Conservation (phyloP, 1,284 basidiomycete species). For the Rhodotorula sp. region DNA sequence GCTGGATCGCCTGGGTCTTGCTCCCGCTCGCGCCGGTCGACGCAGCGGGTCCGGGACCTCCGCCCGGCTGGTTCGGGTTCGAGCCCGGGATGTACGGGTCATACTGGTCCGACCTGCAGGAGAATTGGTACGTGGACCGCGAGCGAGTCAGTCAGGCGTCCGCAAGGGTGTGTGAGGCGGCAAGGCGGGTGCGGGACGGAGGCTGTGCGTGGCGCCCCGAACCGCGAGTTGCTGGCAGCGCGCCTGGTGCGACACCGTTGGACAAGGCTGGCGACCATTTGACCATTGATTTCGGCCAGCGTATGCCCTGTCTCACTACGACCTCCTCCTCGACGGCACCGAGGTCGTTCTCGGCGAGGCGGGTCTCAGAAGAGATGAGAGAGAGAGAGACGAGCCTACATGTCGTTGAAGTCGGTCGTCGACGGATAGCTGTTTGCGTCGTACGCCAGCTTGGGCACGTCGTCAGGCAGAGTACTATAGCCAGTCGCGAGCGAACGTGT, state of each 20-base stretch:
- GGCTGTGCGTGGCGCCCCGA: background rate
- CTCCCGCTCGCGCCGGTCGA: constrained; percentile 20
- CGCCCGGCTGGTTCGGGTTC: constrained; percentile 21
- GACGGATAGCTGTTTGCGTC: constrained; percentile 1
- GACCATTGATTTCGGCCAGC: too few species aligned
- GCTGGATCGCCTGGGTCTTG: constrained; percentile 86
- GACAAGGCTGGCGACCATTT: too few species aligned
- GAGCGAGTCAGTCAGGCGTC: background rate
- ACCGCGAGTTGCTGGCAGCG: too few species aligned
- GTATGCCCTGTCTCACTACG: too few species aligned
- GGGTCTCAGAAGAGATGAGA: background rate
- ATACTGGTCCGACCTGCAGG: constrained; percentile 66
- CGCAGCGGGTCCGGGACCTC: constrained; percentile 10
- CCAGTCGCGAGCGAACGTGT: too few species aligned
- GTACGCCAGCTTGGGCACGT: constrained; percentile 3
- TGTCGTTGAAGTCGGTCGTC: constrained; percentile 2
- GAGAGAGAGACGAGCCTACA: background rate
- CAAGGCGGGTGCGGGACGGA: background rate
- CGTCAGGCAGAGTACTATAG: too few species aligned
- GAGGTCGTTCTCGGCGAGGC: background rate
- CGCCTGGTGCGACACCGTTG: too few species aligned
- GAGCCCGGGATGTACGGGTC: constrained; percentile 87
- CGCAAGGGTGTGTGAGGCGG: background rate
- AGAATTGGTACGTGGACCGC: background rate
- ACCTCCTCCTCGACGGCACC: too few species aligned